Percentiles rank a stretch among this genome's conserved stretches.
These are phyloP conservation scores for Termitomyces titanicus DNA, from an alignment of 768 basidiomycete genomes.

Conservation along the genomic window DNA sequence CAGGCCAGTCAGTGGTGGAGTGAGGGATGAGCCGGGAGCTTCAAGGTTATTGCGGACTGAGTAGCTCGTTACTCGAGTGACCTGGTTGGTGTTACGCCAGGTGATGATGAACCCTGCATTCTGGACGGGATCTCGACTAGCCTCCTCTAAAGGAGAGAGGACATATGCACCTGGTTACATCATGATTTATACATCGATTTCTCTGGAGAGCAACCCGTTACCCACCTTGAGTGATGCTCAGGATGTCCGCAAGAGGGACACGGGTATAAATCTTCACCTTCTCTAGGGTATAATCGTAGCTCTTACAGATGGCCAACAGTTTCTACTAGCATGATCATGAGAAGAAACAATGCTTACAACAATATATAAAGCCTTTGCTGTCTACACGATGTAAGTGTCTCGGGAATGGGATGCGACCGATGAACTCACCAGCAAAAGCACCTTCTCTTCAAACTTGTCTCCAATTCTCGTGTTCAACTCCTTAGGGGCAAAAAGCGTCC, in stretches of 20 bases:
- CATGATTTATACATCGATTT: not conserved
- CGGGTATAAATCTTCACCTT: conserved; percentile 90
- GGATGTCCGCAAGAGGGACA: conserved; percentile 80
- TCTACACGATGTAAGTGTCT: conserved; percentile 18
- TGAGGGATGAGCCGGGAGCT: conserved; percentile 13
- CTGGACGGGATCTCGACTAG: conserved; percentile 81
- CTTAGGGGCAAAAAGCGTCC: conserved; percentile 89
- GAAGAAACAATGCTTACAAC: conserved; percentile 48
- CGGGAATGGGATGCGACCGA: not conserved
- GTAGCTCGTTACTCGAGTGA: conserved; percentile 80
- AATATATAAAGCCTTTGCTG: conserved; percentile 66
- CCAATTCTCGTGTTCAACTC: conserved; percentile 66
- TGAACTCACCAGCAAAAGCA: conserved; percentile 73
- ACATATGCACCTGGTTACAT: conserved; percentile 83
- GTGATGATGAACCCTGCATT: conserved; percentile 85
- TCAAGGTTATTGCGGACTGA: conserved; percentile 72
- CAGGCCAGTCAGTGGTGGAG: conserved; percentile 13
- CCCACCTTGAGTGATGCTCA: conserved; percentile 73
- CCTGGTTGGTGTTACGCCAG: conserved; percentile 72
- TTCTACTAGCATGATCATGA: not conserved
- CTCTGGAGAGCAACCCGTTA: not conserved
- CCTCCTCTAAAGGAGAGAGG: conserved; percentile 88
- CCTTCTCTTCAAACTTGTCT: conserved; percentile 92
- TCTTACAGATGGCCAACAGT: conserved; percentile 38
- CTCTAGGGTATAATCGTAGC: conserved; percentile 90